Evolutionary conservation across 225 moss, liverwort and hornwort species (phyloP).

Genomic region (Climacium dendroides): DNA sequence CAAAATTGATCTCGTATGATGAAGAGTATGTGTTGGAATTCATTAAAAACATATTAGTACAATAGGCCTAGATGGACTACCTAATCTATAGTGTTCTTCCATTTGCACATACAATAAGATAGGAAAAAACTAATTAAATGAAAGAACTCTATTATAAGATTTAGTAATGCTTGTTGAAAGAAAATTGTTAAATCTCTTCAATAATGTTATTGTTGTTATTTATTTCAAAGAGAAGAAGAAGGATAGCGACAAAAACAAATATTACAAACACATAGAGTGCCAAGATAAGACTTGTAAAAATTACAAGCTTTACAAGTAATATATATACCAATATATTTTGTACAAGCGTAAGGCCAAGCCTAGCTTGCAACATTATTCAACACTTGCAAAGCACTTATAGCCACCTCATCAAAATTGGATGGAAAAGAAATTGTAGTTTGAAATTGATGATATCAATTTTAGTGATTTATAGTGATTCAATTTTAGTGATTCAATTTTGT

Average conservation of each 20-base stretch:
- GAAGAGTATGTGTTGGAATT: not conserved
- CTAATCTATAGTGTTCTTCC: constrained; percentile 18
- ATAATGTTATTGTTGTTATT: not conserved
- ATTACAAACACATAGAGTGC: not conserved
- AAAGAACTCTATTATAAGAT: constrained; percentile 36
- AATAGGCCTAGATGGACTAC: not conserved
- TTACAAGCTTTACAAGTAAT: not conserved
- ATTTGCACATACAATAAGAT: constrained; percentile 41
- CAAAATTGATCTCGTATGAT: not conserved
- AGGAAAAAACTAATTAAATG: constrained; percentile 34
- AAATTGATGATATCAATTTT: not conserved
- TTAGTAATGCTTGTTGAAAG: constrained; percentile 10
- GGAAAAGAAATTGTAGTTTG: constrained; percentile 23
- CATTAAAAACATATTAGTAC: not conserved
- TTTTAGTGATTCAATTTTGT: too few species aligned
- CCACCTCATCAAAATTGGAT: constrained; percentile 35
- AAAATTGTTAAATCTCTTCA: not conserved
- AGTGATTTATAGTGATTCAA: not conserved
- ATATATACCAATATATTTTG: constrained; percentile 33
- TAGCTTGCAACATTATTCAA: constrained; percentile 20
- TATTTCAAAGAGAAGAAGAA: not conserved
- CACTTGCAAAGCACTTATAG: constrained; percentile 26
- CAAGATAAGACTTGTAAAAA: not conserved
- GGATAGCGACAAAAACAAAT: not conserved
- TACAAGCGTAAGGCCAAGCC: constrained; percentile 31